Evolutionary conservation across 2,329 filamentous ascomycete species (phyloP).

Genomic region (Colletotrichum paranaense): DNA sequence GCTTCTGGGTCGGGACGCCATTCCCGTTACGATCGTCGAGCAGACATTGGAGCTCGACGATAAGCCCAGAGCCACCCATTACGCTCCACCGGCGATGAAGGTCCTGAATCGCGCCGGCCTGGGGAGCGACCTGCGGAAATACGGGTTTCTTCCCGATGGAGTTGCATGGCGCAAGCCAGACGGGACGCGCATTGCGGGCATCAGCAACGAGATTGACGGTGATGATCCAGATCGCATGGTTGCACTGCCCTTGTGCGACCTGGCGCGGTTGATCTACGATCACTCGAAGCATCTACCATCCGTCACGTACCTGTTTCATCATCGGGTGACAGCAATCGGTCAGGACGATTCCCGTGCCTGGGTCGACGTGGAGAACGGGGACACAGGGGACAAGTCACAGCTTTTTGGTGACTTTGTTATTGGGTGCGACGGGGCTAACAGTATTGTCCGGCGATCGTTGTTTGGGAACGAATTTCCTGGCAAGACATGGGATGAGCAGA

Average conservation of each 20-base stretch:
- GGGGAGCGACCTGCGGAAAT: conserved; percentile 53
- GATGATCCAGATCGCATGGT: conserved; percentile 52
- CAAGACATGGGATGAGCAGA: conserved; percentile 68
- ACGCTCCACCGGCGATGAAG: conserved; percentile 66
- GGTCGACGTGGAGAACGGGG: conserved; percentile 51
- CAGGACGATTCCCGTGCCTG: conserved; percentile 58
- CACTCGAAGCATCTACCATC: conserved; percentile 46
- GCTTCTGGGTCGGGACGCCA: conserved; percentile 61
- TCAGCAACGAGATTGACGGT: conserved; percentile 48
- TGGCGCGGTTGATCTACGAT: conserved; percentile 55
- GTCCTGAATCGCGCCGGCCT: conserved; percentile 69
- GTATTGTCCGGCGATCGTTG: conserved; percentile 57
- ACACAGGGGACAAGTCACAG: conserved; percentile 45
- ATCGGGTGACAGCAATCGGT: conserved; percentile 56
- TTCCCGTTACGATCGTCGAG: conserved; percentile 66
- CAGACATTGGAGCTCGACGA: conserved; percentile 63
- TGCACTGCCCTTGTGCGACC: conserved; percentile 52
- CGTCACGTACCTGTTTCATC: conserved; percentile 55
- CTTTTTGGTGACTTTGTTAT: conserved; percentile 63
- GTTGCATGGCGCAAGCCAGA: conserved; percentile 53
- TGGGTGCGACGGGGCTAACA: conserved; percentile 66
- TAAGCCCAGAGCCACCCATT: conserved; percentile 71
- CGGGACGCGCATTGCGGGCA: conserved; percentile 48
- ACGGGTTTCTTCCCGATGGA: conserved; percentile 50
- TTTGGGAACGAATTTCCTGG: conserved; percentile 67